Base-by-base conservation (phyloP, 2,329 filamentous ascomycete species). In the Trichophyton rubrum region DNA sequence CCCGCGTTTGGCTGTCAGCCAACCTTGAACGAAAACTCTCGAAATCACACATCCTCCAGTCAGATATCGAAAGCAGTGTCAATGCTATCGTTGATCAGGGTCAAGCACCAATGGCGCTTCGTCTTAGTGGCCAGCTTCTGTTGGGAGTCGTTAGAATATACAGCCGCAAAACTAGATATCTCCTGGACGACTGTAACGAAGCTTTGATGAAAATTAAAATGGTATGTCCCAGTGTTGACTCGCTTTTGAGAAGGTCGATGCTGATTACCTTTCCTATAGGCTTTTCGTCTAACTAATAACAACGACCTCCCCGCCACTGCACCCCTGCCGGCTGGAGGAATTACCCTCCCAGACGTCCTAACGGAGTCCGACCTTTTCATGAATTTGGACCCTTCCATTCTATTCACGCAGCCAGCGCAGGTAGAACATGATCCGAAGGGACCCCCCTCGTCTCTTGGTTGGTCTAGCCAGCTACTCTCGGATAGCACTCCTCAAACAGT, bases 1-100 rank as follows among this genome's bases (percentile, higher is more conserved):
- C 93, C 77, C 89, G 90, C 72, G 91, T 97, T 78, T 99, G 93
- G 93, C 84, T 97, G 64, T 96, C 93, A 35, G 90, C 93, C 78
- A 99, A 97, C 76, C 82, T 97, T 66, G 93, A 97, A 82, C 90
- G 92, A 80, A 99, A 97, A 79, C 85, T 99, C 63, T 95, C 91
- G 67, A 99, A 99, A 78, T 90, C 90, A 65, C 90, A 96, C 70
- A 93, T 97, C 67, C 75, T 99, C 65, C 90, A 96, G 72, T 92
- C 91, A 62, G 95, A 96, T 77, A 88, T 99, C 67, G 88, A 92
- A 69, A 89, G 90, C 77, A 96, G 91, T 74, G 91, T 99, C 66
- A 88, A 90, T 73, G 90, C 90, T 67, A 99, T 99, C 73, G 93
- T 97, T 66, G 89, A 89, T 62, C 89, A 90, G 56, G 89, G 87